Base-by-base conservation (phyloP, 306 rosid genomes). In the Sphenostylis stenocarpa region DNA sequence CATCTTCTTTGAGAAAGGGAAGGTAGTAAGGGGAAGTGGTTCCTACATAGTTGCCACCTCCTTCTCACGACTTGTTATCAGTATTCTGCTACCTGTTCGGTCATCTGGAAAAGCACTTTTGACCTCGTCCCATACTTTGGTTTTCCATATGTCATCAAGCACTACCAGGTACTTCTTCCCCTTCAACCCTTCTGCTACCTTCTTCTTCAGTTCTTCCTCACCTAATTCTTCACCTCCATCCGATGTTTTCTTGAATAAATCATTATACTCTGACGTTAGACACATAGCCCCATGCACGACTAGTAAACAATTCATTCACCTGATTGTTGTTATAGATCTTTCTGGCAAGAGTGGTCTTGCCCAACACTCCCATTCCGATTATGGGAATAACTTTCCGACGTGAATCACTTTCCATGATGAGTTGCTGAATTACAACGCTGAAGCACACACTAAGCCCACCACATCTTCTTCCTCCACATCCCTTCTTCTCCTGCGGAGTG, bases 401-500 rank as follows among this genome's bases (percentile, higher is more conserved):
- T 12, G 26, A 5, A 23, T 0, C 20, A 0, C 2, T 10, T 16
- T 56, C 45, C 6, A 1, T 4, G 5, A 80, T 4, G 5, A 80
- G 64, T 10, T 65, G 17, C 6, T 56, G 2, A 1, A 33, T 34
- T 0, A 80, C 29, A 16, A 0, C 0, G 0, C 8, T 1, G 0
- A 36, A 8, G 6, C 43, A 8, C 56, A 1, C 1, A 21, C 47
- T 3, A 79, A 33, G 15, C 83, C 67, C 0, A 51, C 68, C 0
- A 65, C 70, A 1, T 71, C 47, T 21, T 79, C 78, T 79, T 79
- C 78, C 60, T 77, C 81, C 36, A 77, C 75, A 3, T 67, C 57
- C 17, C 24, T 67, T 26, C 81, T 77, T 1, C 60, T 33, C 0
- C 5, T 28, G 6, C 28, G 57, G 10, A 76, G 55, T 10, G 44